Evolutionary conservation across 108 stramenopile species (phyloP), one percentile per base, ranked within the genome.

Genomic region (Chaetoceros tenuissimus): DNA sequence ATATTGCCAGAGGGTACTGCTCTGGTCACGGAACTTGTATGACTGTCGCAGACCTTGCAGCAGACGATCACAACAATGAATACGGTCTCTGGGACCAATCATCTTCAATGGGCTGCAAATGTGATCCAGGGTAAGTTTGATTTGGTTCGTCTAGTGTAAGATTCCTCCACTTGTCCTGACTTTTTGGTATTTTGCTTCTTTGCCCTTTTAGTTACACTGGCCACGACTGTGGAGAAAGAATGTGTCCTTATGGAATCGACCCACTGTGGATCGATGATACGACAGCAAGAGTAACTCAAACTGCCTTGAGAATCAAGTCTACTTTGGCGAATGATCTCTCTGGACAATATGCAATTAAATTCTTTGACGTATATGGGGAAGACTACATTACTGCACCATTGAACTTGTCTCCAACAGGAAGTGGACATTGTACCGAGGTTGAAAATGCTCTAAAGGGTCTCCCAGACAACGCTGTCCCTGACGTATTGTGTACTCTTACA

Each of bases 11-110:
- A 31, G 31, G 52, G 29, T 59, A 53, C 25, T 88, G 87, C 74
- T 75, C 59, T 49, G 84, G 84, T 52, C 78, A 84, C 61, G 87
- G 80, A 28, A 75, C 71, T 18, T 88, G 87, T 48, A 72, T 83
- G 78, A 62, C 74, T 22, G 76, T 81, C 57, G 68, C 56, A 30
- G 66, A 75, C 28, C 67, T 80, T 28, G 87, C 87, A 2, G 69
- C 64, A 28, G 51, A 68, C 28, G 81, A 86, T 66, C 18, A 78
- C 69, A 68, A 55, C 53, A 86, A 85, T 63, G 46, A 59, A 29
- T 85, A 85, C 61, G 71, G 63, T 57, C 67, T 85, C 20, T 85
- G 84, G 84, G 84, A 85, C 65, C 67, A 78, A 40, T 75, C 83
- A 30, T 44, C 63, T 21, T 70, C 73, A 40, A 75, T 85, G 71